phyloP scores from a whole-genome alignment of 164 flowering plant species.

The Macadamia tetraphylla region DNA sequence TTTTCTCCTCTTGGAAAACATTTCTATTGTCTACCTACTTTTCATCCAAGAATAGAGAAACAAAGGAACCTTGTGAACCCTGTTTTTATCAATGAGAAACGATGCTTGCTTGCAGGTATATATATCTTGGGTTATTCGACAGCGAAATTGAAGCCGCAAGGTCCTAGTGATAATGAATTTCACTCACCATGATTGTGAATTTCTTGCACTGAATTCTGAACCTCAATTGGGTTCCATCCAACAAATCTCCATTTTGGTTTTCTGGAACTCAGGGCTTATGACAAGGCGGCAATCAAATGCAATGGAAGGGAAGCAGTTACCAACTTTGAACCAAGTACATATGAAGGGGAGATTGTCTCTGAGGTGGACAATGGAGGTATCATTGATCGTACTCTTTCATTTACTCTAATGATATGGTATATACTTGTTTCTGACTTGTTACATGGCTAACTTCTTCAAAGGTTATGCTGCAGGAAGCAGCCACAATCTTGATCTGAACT shows the following conservation, averaged over 20 bases:
- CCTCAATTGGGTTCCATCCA: slow-evolving; percentile 33
- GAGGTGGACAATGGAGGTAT: slow-evolving; percentile 46
- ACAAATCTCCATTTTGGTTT: slow-evolving; percentile 39
- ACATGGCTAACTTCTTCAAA: background rate
- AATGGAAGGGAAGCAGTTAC: slow-evolving; percentile 92
- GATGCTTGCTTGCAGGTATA: slow-evolving; percentile 84
- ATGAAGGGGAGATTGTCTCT: slow-evolving; percentile 47
- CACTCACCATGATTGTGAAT: slow-evolving; percentile 34
- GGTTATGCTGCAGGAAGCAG: slow-evolving; percentile 24
- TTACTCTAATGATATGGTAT: background rate
- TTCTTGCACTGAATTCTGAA: slow-evolving; percentile 29
- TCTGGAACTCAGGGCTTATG: slow-evolving; percentile 86
- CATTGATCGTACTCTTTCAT: background rate
- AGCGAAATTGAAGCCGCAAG: slow-evolving; percentile 97
- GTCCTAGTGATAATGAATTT: slow-evolving; percentile 55
- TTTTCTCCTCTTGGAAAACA: slow-evolving; percentile 2
- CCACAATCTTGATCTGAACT: slow-evolving; percentile 58
- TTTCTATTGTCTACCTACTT: slow-evolving; percentile 2
- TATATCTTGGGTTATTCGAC: slow-evolving; percentile 95
- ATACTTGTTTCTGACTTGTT: background rate
- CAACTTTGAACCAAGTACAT: slow-evolving; percentile 77
- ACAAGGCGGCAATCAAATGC: slow-evolving; percentile 85
- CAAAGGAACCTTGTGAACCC: slow-evolving; percentile 9
- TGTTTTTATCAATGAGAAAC: slow-evolving; percentile 20
- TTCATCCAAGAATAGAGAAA: background rate